These are phyloP conservation scores for Blastocystis sp. DNA, from an alignment of 352 stramenopile genomes.

Conservation along the genomic window DNA sequence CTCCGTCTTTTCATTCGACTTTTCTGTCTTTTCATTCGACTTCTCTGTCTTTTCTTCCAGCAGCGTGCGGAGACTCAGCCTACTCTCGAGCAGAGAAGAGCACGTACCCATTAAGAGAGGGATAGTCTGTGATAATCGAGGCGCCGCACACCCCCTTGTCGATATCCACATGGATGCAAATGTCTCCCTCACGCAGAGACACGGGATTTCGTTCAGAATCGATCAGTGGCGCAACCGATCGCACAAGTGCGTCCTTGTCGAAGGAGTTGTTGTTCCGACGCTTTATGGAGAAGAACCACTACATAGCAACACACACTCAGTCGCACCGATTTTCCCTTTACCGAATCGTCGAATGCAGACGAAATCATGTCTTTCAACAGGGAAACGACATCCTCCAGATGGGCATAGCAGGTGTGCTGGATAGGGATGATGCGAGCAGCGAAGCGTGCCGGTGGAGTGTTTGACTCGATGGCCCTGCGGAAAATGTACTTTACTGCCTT, in stretches of 20 bases:
- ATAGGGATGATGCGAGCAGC: constrained; percentile 49
- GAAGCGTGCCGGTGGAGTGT: background rate
- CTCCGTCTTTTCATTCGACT: background rate
- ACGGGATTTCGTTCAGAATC: background rate
- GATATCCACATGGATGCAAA: constrained; percentile 55
- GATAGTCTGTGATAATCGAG: constrained; percentile 29
- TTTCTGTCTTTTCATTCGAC: background rate
- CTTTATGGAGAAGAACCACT: constrained; percentile 50
- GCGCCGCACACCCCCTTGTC: constrained; percentile 47
- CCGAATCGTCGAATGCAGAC: background rate
- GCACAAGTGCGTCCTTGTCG: constrained; percentile 4
- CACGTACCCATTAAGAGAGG: constrained; percentile 24
- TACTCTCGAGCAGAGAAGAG: background rate
- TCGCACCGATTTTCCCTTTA: background rate
- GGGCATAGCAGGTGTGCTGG: constrained; percentile 50
- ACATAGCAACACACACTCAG: background rate
- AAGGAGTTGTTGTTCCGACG: constrained; percentile 55
- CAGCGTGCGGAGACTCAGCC: constrained; percentile 44
- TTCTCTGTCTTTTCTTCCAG: constrained; percentile 16
- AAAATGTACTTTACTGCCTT: constrained; percentile 13
- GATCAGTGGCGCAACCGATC: background rate
- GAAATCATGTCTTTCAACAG: background rate
- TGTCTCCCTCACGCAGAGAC: constrained; percentile 32
- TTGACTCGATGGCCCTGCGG: background rate
- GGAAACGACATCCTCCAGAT: background rate